Base-by-base conservation (phyloP, 192 early-diverging fungal species). In the Gamsiella multidivaricata region DNA sequence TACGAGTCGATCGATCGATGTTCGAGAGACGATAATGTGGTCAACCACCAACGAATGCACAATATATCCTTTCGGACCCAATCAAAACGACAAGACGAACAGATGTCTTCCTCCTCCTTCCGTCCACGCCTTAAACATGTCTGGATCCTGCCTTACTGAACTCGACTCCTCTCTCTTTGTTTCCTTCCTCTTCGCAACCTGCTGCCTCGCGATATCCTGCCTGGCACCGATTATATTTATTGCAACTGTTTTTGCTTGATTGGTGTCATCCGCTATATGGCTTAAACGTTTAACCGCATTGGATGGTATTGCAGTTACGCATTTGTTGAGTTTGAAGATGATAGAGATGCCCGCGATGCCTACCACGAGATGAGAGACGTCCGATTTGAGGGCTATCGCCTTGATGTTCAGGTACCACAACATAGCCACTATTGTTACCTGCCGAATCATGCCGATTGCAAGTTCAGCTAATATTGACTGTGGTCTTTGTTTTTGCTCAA, bases 301-400 rank as follows among this genome's bases (percentile, higher is more conserved):
- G 50, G 39, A 23, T 31, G 18, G n/a, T 45, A 12, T 49, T 58
- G 43, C 56, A 95, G 93, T 46, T 97, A 93, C 86, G 96, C 97
- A 15, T 98, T 97, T 89, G 91, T 97, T 45, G 97, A 98, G 86
- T 97, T 91, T 81, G 94, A 96, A 69, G 93, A 97, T 76, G 81
- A 86, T 64, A 85, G 93, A 50, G 97, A 98, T 76, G 94, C 94
- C 25, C 93, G 90, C 22, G 96, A 97, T 76, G 96, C 97, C n/a
- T 95, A 89, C 63, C 86, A 95, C 70, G 94, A 94, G 42, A 94
- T 98, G 95, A 95, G 94, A 70, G 92, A 92, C 50, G 69, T 89
- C 61, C 84, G 88, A 34, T 72, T 98, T 31, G 94, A 93, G 50
- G 95, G 95, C n/a, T 75, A 88, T 72, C 76, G 88, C 32, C 79